phyloP scores from a whole-genome alignment of 768 basidiomycete genomes.

The Lactifluus rugatus region DNA sequence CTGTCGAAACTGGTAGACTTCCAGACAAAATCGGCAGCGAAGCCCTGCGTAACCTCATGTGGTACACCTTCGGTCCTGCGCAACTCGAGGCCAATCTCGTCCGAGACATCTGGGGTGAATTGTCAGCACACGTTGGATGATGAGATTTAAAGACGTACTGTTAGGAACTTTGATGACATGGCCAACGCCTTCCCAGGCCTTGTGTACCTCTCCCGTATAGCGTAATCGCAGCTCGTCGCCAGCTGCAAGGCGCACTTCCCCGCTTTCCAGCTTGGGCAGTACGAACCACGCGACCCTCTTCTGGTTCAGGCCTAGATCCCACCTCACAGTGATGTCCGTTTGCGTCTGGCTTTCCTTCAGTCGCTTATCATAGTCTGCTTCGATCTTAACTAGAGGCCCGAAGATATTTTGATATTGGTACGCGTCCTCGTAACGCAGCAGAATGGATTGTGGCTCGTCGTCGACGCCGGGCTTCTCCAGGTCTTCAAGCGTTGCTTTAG shows the following conservation, averaged over 20 bases:
- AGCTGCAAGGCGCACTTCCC: constrained; percentile 92
- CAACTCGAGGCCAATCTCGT: constrained; percentile 93
- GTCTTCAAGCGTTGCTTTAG: constrained; percentile 89
- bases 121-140: constrained; percentile 8
- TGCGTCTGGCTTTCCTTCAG: constrained; percentile 99
- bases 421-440: constrained; percentile 92
- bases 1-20: constrained; percentile 99
- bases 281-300: constrained; percentile 98
- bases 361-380: constrained; percentile 97
- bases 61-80: constrained; percentile 88
- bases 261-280: constrained; percentile 94
- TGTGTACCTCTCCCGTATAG: constrained; percentile 83
- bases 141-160: constrained; percentile 45
- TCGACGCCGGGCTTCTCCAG: constrained; percentile 96
- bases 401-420: constrained; percentile 99
- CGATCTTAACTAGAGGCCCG: constrained; percentile 97
- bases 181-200: constrained; percentile 94
- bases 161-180: constrained; percentile 99
- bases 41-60: constrained; percentile 87
- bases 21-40: constrained; percentile 99
- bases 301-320: constrained; percentile 98
- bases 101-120: constrained; percentile 72
- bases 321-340: constrained; percentile 89
- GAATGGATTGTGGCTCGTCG: constrained; percentile 90
- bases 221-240: constrained; percentile 90